phyloP scores from a whole-genome alignment of 768 basidiomycete genomes.

The Panellus pusillus region DNA sequence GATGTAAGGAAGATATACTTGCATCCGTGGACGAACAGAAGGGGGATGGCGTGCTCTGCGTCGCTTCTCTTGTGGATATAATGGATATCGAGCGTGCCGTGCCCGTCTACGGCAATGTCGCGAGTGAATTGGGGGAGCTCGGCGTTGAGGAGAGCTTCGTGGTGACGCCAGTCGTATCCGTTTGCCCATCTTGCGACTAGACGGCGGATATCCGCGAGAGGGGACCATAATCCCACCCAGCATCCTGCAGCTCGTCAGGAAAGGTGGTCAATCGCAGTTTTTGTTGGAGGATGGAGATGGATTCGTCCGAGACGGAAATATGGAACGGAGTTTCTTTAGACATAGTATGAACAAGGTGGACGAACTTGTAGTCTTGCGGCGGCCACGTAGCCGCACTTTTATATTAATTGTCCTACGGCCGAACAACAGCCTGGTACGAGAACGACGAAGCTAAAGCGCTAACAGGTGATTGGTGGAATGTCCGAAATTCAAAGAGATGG shows the following conservation, averaged over 20 bases:
- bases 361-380: no score
- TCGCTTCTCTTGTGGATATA: not conserved
- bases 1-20: not conserved
- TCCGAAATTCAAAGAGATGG: no score
- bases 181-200: conserved; percentile 41
- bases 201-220: conserved; percentile 39
- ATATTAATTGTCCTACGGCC: no score
- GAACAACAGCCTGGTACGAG: no score
- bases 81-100: not conserved
- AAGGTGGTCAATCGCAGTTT: conserved; percentile 22
- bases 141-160: not conserved
- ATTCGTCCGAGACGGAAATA: conserved; percentile 20
- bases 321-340: conserved; percentile 9
- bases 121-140: not conserved
- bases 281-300: conserved; percentile 15
- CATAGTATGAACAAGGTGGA: no score
- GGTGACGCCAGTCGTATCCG: conserved; percentile 45
- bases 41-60: not conserved
- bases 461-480: no score
- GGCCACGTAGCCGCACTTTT: no score
- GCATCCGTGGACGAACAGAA: conserved; percentile 7
- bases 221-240: conserved; percentile 38
- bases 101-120: not conserved
- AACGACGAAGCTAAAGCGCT: no score
- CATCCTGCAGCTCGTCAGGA: conserved; percentile 26